Conservation (phyloP, 1,284 basidiomycete species). For the Cystobasidium pallidum region DNA sequence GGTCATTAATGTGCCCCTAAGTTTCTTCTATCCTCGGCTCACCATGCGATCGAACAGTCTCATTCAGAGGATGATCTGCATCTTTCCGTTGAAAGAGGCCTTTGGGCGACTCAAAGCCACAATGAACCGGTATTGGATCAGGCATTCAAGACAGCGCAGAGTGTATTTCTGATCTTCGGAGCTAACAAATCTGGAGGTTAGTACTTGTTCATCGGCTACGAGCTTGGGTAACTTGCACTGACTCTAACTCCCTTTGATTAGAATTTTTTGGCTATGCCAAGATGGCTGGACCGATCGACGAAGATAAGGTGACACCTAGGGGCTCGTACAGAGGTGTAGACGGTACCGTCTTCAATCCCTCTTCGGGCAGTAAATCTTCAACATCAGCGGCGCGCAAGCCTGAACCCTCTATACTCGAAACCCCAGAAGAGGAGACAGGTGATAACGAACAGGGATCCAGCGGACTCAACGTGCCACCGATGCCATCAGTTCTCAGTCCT, state of each 20-base stretch:
- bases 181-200: conserved; percentile 45
- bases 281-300: conserved; percentile 56
- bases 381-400: conserved; percentile 4
- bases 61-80: conserved; percentile 73
- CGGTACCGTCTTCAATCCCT: background rate
- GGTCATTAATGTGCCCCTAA: conserved; percentile 46
- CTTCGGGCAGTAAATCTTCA: conserved; percentile 3
- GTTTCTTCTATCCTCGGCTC: background rate
- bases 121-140: conserved; percentile 68
- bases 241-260: conserved; percentile 47
- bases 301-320: conserved; percentile 7
- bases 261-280: conserved; percentile 82
- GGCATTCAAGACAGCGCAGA: conserved; percentile 63
- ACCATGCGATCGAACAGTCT: conserved; percentile 19
- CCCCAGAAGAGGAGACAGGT: conserved; percentile 26
- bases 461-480: background rate
- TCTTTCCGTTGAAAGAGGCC: conserved; percentile 74
- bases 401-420: conserved; percentile 33
- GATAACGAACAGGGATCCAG: background rate
- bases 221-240: background rate
- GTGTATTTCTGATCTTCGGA: conserved; percentile 44
- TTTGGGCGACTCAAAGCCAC: conserved; percentile 92
- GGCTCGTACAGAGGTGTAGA: background rate
- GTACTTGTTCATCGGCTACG: conserved; percentile 18
- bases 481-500: conserved; percentile 29